Base-by-base conservation (phyloP, 208 protist genomes). In the Acanthamoeba culbertsoni region DNA sequence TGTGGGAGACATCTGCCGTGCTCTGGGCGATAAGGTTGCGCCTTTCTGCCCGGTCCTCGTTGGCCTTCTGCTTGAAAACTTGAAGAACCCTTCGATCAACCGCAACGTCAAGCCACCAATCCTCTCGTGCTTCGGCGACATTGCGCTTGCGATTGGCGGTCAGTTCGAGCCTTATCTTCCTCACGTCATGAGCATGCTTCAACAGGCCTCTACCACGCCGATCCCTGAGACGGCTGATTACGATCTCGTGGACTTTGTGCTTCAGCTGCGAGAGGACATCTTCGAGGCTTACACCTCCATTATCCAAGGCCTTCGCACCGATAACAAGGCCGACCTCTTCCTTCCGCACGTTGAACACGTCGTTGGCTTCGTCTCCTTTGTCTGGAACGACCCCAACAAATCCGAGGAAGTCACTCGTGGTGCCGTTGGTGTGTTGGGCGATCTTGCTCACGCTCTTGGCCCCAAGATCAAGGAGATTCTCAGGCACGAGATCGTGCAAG, bases 51-150 rank as follows among this genome's bases (percentile, higher is more conserved):
- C 96, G 45, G 94, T 95, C 18, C 94, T 99, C 75, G 97, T 99
- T 88, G 93, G 96, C 68, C 94, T 97, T 35, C 93, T 99, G 31
- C 96, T 99, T 53, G 90, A 93, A 31, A 94, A 96, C 89, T 77
- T 97, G 33, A 86, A 88, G 48, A 97, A 97, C 93, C 94, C 95
- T 23, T 89, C 97, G 28, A 93, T 99, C 14, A 96, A 98, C 86
- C 96, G 97, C 88, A 96, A 97, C 93, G 95, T 99, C n/a, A 99
- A 99, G 96, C 98, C 98, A 90, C 95, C 95, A 28, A 98, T 99
- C 91, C 91, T 99, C 51, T 95, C 96, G 48, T 98, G 97, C 95
- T 98, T 99, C 73, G 98, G 98, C 45, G 99, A 99, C 94, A 98
- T 99, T 57, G 98, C 98, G 6, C 92, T 99, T 10, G 98, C 98